Percentiles rank a stretch among this genome's conserved stretches.
phyloP scores from a whole-genome alignment of 805 yeast genomes.

The Starmerella bombicola region DNA sequence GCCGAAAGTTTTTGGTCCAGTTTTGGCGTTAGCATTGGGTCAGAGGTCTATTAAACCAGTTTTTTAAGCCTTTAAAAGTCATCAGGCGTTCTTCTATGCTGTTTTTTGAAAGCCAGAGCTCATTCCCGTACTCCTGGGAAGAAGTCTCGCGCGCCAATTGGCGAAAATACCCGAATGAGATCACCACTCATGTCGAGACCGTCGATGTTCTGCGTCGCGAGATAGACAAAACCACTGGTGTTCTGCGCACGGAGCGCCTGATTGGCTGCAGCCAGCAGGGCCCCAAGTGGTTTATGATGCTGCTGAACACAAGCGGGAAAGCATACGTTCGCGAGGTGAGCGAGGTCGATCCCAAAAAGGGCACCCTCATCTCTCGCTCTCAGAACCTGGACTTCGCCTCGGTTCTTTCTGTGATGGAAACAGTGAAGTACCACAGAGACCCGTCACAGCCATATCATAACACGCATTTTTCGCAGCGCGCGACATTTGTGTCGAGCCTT shows the following conservation, averaged over 20 bases:
- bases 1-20: no score
- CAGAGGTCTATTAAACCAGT: no score
- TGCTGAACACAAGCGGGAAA: slow-evolving; percentile 60
- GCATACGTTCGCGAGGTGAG: slow-evolving; percentile 84
- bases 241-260: slow-evolving; percentile 68
- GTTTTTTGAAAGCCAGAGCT: slow-evolving; percentile 56
- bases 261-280: slow-evolving; percentile 80
- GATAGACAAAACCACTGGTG: slow-evolving; percentile 39
- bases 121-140: slow-evolving; percentile 79
- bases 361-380: slow-evolving; percentile 68
- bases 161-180: slow-evolving; percentile 93
- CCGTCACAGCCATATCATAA: slow-evolving; percentile 35
- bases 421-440: slow-evolving; percentile 71
- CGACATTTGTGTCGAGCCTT: slow-evolving; percentile 79
- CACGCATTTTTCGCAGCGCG: slow-evolving; percentile 67
- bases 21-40: no score
- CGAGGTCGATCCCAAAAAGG: slow-evolving; percentile 55
- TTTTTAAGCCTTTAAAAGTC: no score
- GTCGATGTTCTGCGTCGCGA: slow-evolving; percentile 79
- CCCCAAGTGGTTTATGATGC: slow-evolving; percentile 63
- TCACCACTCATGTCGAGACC: slow-evolving; percentile 82
- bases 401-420: slow-evolving; percentile 68
- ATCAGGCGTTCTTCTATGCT: no score
- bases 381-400: slow-evolving; percentile 72
- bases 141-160: slow-evolving; percentile 93